Base-by-base conservation (phyloP, 2,329 filamentous ascomycete genomes). In the Sporothrix euskadiensis region DNA sequence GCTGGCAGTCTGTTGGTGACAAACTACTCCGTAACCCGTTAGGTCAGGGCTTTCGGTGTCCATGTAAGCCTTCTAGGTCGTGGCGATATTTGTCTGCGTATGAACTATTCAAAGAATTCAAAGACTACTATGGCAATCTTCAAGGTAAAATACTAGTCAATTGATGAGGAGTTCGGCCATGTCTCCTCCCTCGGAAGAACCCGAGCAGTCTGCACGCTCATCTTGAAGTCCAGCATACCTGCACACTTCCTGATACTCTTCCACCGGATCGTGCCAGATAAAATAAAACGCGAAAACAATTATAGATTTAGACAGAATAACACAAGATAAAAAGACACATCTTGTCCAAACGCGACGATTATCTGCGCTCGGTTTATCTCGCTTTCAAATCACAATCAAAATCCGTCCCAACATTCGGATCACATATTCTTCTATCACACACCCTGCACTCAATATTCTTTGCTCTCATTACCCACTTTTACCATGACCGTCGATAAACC, bases 401-500 rank as follows among this genome's bases (percentile, higher is more conserved):
- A n/a, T n/a, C 59, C 30, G 22, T 22, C 35, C 35, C 35, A 35
- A 5, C 35, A 35, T 5, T 5, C 1, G 3, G 8, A 35, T 35
- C 35, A 3, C 5, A 35, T 35, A 3, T 32, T 12, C 26, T 30
- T 0, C 54, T 14, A 63, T n/a, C 59, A 41, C 32, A 52, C 5
- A 19, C 3, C n/a, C n/a, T 10, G 9, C 41, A 9, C 26, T 41
- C 26, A 26, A 26, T 9, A 19, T 63, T 63, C 59, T 14, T 63
- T 9, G 6, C 2, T 63, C 22, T 30, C 8, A 44, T 19, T 7
- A 19, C n/a, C 59, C 5, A 10, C 19, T 6, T 12, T 6, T 19
- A 65, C 3, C 35, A 65, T 65, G 61, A 65, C 61, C 4, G 39
- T 44, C n/a, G 61, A 65, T n/a, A 44, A 65, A 9, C 61, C 61